Evolutionary conservation across 2,329 filamentous ascomycete genomes (phyloP).

Genomic region (Colletotrichum navitas): DNA sequence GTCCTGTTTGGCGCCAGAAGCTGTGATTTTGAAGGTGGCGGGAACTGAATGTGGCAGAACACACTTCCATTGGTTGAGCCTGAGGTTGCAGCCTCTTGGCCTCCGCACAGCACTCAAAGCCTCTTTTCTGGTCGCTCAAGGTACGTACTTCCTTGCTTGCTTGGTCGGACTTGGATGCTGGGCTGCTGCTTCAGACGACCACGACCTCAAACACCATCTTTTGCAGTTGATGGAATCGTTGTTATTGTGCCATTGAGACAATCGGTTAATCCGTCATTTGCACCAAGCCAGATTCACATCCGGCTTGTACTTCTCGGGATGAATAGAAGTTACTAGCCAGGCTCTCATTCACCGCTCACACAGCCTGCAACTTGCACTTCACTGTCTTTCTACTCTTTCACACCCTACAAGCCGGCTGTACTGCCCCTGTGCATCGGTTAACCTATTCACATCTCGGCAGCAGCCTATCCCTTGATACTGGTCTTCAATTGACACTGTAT

Average conservation of each 20-base stretch:
- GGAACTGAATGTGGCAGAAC: constrained; percentile 12
- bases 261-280: background rate
- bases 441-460: background rate
- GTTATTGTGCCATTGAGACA: background rate
- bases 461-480: no score
- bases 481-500: no score
- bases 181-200: constrained; percentile 16
- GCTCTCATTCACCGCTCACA: background rate
- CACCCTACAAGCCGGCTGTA: background rate
- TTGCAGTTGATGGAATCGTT: constrained; percentile 3
- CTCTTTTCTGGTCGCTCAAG: background rate
- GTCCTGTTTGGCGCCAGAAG: constrained; percentile 11
- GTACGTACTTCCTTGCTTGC: constrained; percentile 13
- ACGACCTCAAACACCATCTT: constrained; percentile 18
- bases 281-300: background rate
- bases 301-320: no score
- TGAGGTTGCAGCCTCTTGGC: constrained; percentile 6
- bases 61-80: constrained; percentile 11
- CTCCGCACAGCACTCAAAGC: background rate
- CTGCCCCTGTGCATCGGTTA: background rate
- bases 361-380: background rate
- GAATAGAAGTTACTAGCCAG: background rate
- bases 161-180: constrained; percentile 7
- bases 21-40: constrained; percentile 13
- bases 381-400: background rate